Evolutionary conservation across 2,329 filamentous ascomycete species (phyloP).

Genomic region (Pestalotiopsis sp.): DNA sequence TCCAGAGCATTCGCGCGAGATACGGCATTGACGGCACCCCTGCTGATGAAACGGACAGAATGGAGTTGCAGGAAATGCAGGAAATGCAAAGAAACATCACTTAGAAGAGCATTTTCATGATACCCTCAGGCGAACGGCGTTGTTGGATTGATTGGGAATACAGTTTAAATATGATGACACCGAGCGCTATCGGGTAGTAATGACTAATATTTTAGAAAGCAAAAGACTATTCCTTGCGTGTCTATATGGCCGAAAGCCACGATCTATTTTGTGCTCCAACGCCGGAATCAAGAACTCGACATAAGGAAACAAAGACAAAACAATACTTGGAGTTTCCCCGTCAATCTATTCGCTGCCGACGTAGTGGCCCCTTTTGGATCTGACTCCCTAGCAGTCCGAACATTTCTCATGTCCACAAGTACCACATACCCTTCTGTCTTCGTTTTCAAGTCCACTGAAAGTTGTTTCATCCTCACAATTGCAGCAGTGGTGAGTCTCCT

Average conservation of each 20-base stretch:
- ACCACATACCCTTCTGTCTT: neutral
- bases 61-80: constrained; percentile 34
- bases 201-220: neutral
- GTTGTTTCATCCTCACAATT: neutral
- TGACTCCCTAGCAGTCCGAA: neutral
- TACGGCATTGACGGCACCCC: constrained; percentile 33
- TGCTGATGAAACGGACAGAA: constrained; percentile 21
- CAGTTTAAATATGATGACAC: neutral
- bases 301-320: neutral
- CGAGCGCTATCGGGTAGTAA: neutral
- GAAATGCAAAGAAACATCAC: constrained; percentile 21
- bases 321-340: neutral
- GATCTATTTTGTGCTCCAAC: neutral
- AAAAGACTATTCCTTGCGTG: neutral
- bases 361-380: neutral
- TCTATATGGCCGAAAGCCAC: neutral
- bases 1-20: constrained; percentile 56
- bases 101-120: constrained; percentile 19
- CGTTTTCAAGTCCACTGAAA: neutral
- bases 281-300: neutral
- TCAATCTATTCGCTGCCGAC: neutral
- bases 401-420: neutral
- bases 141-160: neutral
- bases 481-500: neutral
- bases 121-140: constrained; percentile 21